Conservation (phyloP, 2,329 filamentous ascomycete species). For the Fusarium illudens region DNA sequence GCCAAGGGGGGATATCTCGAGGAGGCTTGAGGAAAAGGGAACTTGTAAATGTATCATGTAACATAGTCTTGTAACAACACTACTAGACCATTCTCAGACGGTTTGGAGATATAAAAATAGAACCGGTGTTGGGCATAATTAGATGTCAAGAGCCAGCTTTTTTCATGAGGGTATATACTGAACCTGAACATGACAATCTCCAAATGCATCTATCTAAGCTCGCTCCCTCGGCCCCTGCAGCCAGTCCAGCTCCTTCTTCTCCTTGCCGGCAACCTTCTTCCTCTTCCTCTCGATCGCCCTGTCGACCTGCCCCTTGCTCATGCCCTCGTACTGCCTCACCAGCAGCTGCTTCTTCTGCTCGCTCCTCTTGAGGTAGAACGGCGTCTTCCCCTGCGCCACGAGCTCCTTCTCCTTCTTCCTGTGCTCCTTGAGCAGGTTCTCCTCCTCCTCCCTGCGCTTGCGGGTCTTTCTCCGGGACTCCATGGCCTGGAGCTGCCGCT, state of each 20-base stretch:
- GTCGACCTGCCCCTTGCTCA: constrained; percentile 87
- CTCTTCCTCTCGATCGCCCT: constrained; percentile 84
- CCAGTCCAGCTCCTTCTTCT: constrained; percentile 75
- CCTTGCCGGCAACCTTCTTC: constrained; percentile 88
- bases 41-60: constrained; percentile 22
- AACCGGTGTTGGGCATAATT: not conserved
- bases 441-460: constrained; percentile 73
- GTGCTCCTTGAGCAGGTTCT: constrained; percentile 77
- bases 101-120: constrained; percentile 14
- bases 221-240: constrained; percentile 45
- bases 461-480: constrained; percentile 79
- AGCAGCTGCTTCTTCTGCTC: constrained; percentile 90
- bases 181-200: not conserved
- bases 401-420: constrained; percentile 83
- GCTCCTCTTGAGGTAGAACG: constrained; percentile 91
- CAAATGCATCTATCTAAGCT: not conserved
- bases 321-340: constrained; percentile 78
- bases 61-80: constrained; percentile 32
- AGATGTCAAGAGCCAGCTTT: not conserved
- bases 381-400: constrained; percentile 87
- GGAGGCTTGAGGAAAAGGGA: not conserved
- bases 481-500: constrained; percentile 78
- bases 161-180: not conserved
- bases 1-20: constrained; percentile 46
- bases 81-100: constrained; percentile 23